Percentiles rank a stretch among this genome's conserved stretches.
phyloP scores from a whole-genome alignment of 768 basidiomycete genomes.

The Russula sp. region DNA sequence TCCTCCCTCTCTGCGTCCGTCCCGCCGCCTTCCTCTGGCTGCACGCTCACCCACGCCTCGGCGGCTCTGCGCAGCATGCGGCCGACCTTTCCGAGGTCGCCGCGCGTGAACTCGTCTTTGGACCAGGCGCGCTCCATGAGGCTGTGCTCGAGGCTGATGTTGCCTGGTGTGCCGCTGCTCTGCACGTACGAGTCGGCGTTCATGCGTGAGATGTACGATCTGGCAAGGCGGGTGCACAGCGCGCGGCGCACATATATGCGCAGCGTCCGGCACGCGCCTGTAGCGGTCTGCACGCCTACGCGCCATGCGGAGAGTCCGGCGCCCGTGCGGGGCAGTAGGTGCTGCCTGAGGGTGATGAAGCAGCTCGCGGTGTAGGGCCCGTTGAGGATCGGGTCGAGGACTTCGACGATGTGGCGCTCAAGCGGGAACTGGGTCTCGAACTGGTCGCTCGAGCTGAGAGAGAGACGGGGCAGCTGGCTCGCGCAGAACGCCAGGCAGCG shows the following conservation, averaged over 20 bases:
- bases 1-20: constrained; percentile 26
- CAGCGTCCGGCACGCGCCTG: constrained; percentile 41
- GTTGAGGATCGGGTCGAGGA: constrained; percentile 47
- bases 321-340: constrained; percentile 44
- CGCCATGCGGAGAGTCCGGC: constrained; percentile 18
- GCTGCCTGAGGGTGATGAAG: constrained; percentile 51
- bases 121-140: constrained; percentile 70
- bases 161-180: constrained; percentile 53
- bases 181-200: constrained; percentile 45
- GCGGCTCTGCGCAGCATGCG: constrained; percentile 47
- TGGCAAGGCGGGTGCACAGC: constrained; percentile 53
- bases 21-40: constrained; percentile 21
- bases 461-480: constrained; percentile 60
- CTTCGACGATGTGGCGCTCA: constrained; percentile 53
- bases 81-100: constrained; percentile 58
- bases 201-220: constrained; percentile 55
- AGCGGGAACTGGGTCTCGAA: constrained; percentile 29
- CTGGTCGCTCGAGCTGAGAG: constrained; percentile 37
- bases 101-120: constrained; percentile 55
- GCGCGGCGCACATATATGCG: constrained; percentile 57
- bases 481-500: constrained; percentile 58
- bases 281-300: constrained; percentile 24
- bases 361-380: constrained; percentile 62
- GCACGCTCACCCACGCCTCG: constrained; percentile 48
- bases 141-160: constrained; percentile 53